Base-by-base conservation (phyloP, 1,284 basidiomycete species). In the Agroathelia rolfsii region DNA sequence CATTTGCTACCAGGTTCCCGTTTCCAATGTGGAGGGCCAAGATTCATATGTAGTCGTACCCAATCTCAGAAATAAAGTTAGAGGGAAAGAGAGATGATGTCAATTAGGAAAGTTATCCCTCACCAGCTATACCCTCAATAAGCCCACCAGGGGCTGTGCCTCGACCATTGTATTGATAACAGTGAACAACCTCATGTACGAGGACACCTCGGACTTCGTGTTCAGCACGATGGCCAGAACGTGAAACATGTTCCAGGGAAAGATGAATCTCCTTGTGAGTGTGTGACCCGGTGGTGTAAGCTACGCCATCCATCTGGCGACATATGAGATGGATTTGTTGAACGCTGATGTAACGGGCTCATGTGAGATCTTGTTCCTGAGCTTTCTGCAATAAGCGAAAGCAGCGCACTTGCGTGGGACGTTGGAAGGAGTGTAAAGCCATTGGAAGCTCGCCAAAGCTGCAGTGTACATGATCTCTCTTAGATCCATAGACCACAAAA, bases 101-200 rank as follows among this genome's bases (percentile, higher is more conserved):
- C 23, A 22, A 31, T 2, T n/a, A 3, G 14, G n/a, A 7, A 12
- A 7, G 13, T 5, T 18, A 29, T 35, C 19, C 12, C 61, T 29
- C 38, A 78, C 80, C 80, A 51, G 81, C 80, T 22, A 84, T 62
- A 18, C 80, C 80, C 47, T 84, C 81, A 41, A 80, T 71, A 32
- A 84, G 52, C 2, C 80, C 80, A 5, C 66, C 65, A 1, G 78
- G 78, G 42, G 70, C 75, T 20, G 65, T 68, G 15, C 61, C 70
- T 28, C 56, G 51, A 3, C 63, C 76, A 45, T 80, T 66, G 54
- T 75, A 67, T 46, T 83, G 80, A 50, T 64, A 84, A 49, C 81
- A 83, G 44, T 83, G 81, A 3, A 79, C 79, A 47, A 76, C 65
- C 52, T 84, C 74, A 48, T 76, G 74, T 28, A 61, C 50, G 4